These are phyloP conservation scores for Spinellus fusiger DNA, from an alignment of 192 early-diverging fungal species.

Conservation along the genomic window DNA sequence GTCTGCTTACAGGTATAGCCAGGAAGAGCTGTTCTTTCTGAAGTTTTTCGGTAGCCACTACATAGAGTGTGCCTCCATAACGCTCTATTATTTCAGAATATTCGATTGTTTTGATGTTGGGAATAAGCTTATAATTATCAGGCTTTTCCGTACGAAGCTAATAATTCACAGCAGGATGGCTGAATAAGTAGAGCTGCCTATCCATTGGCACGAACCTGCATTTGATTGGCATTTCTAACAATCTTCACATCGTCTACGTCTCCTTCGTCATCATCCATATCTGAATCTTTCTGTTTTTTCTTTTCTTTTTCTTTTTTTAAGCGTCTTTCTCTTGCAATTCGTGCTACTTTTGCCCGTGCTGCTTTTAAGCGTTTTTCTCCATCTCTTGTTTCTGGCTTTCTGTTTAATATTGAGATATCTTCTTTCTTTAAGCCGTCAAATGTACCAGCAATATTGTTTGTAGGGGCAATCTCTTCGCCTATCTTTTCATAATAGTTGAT, in stretches of 20 bases:
- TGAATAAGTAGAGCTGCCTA: background rate
- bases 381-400: background rate
- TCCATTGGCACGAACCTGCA: background rate
- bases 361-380: background rate
- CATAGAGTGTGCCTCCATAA: slow-evolving; percentile 3
- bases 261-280: background rate
- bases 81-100: slow-evolving; percentile 4
- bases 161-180: background rate
- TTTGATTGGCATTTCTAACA: background rate
- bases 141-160: background rate
- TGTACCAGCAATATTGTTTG: background rate
- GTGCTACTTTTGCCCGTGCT: background rate
- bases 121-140: background rate
- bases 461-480: background rate
- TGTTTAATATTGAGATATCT: background rate
- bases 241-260: background rate
- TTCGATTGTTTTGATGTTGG: background rate
- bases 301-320: background rate
- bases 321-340: background rate
- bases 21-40: slow-evolving; percentile 15
- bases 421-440: background rate
- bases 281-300: background rate
- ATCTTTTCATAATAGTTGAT: slow-evolving; percentile 1
- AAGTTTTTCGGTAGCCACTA: slow-evolving; percentile 1
- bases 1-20: slow-evolving; percentile 13